Percentiles rank a stretch among this genome's conserved stretches.
Evolutionary conservation across 2,329 filamentous ascomycete genomes (phyloP).

Genomic region (Colletotrichum sp.): DNA sequence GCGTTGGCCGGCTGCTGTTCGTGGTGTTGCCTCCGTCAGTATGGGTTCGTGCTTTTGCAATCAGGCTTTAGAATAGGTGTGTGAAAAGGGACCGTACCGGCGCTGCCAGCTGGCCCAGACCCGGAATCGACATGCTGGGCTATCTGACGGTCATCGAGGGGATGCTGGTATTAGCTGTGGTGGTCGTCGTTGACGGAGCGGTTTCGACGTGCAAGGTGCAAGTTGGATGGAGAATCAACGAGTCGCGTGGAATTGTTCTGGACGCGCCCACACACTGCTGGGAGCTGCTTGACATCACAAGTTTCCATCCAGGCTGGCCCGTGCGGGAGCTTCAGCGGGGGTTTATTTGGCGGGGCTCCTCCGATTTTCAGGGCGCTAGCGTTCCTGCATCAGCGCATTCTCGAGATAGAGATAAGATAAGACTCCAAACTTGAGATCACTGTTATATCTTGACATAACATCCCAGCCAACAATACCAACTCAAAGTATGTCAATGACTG

Average conservation of each 20-base stretch:
- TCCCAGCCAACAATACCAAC: neutral
- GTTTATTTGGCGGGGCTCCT: conserved; percentile 6
- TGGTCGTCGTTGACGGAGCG: neutral
- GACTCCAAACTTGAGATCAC: neutral
- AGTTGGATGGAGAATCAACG: neutral
- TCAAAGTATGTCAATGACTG: neutral
- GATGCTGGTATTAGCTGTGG: neutral
- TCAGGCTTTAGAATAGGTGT: neutral
- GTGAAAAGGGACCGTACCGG: conserved; percentile 48
- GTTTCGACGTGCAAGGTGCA: neutral
- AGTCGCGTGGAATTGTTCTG: neutral
- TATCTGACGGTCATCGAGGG: conserved; percentile 7
- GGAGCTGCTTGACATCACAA: conserved; percentile 14
- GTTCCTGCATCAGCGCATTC: conserved; percentile 6
- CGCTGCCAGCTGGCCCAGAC: conserved; percentile 70
- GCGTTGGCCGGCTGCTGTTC: conserved; percentile 35
- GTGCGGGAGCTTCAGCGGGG: conserved; percentile 10
- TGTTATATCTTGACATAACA: neutral
- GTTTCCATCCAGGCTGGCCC: neutral
- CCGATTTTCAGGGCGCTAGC: neutral
- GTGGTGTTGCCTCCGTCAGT: neutral
- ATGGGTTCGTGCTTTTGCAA: neutral
- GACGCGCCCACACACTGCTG: neutral
- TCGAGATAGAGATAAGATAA: neutral
- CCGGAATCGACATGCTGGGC: conserved; percentile 72